Evolutionary conservation across 2,329 filamentous ascomycete genomes (phyloP), one percentile per base, ranked within the genome.

Genomic region (Botrytis paeoniae): DNA sequence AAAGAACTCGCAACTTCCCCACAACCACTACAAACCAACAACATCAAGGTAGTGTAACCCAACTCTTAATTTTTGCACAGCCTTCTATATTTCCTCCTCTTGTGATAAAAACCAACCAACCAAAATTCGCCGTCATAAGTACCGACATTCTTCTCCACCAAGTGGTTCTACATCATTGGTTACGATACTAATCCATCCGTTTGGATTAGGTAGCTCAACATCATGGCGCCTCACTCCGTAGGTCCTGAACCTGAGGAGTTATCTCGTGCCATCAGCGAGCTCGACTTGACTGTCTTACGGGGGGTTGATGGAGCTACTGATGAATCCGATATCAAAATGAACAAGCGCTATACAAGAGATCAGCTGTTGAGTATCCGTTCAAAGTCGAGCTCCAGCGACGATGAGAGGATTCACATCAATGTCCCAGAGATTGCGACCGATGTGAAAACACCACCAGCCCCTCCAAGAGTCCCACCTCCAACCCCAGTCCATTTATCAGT

Each of bases 191-290:
- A 69, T 41, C 62, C 37, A n/a, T 48, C 18, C 22, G 22, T 59
- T 37, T 39, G 48, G 25, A 20, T 61, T n/a, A 60, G 54, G 29
- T 48, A 61, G 10, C 32, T 60, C 57, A 61, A 29, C 22, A 72
- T 61, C 39, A 72, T 72, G 70, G 54, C 51, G 16, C 63, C 70
- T 64, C 70, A 72, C 70, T 72, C 70, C 39, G 32, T 72, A 61
- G 70, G 70, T 48, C 70, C 70, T 14, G 54, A 72, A 37, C 71
- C 74, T 25, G 73, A 75, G 35, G 74, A 74, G 45, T 70, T 80
- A 25, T 77, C 77, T 25, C 69, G 76, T 65, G 75, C 76, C 20
- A 73, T 80, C 63, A 78, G 76, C 64, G 73, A 78, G 45, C 63
- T 80, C 48, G 76, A 79, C 68, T 74, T 78, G 22, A 77, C 63